Evolutionary conservation across 2,329 filamentous ascomycete species (phyloP), one percentile per base, ranked within the genome.

Genomic region (Rasamsonia emersonii): DNA sequence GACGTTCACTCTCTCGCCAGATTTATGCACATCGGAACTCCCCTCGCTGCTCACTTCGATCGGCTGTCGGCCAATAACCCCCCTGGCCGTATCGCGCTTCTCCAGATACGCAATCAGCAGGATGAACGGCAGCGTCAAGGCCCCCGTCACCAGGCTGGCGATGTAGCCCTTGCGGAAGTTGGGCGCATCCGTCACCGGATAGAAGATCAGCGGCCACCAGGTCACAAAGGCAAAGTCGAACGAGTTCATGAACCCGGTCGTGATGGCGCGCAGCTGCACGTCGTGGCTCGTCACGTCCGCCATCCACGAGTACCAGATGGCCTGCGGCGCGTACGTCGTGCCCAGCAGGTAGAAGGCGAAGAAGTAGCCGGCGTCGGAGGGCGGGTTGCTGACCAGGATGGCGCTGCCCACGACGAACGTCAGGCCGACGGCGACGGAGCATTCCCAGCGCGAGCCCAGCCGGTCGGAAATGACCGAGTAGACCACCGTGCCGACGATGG

Each of bases 231-330:
- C 59, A 37, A 62, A 64, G 32, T 64, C 60, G 19, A 62, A 64
- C 5, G 57, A 61, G 35, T 64, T 64, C 59, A 62, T 62, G 28
- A 61, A 62, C 0, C 60, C 60, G 0, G 62, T 66, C 3, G 62
- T 63, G 26, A 66, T 62, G 2, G 62, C 62, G 1, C 62, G 50
- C 2, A 66, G 50, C 24, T 65, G 62, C 5, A 66, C 44, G 32
- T 53, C 49, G 17, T 51, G 48, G n/a, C 39, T 34, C 5, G 49
- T 53, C 4, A 53, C 42, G 16, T 67, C 62, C 1, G 62, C 62
- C 59, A 66, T 64, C 63, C 63, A 67, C 0, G 59, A 58, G 39
- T 66, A 66, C 63, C 63, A 67, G 11, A 67, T 45, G 4, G 63
- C 63, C 35, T 67, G 63, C 1, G 62, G 63, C 2, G 63, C 62